These are phyloP conservation scores for Termitomyces sp. DNA, from an alignment of 768 basidiomycete genomes.

Conservation along the genomic window DNA sequence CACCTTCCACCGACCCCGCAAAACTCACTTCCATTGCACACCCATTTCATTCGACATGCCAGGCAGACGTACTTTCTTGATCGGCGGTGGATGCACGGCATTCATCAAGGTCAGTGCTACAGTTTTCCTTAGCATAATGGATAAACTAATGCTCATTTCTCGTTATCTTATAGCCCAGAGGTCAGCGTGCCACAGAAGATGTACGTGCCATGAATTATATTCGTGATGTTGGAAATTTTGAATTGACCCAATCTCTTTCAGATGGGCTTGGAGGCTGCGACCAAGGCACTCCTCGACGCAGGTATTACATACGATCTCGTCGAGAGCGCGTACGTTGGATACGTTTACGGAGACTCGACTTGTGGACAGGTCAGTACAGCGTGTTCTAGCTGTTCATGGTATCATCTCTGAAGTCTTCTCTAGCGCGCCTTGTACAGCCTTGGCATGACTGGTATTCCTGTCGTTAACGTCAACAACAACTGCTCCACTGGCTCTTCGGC, in stretches of 20 bases:
- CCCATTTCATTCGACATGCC: slow-evolving; percentile 22
- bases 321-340: slow-evolving; percentile 73
- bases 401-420: background rate
- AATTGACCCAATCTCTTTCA: slow-evolving; percentile 20
- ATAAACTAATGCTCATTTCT: background rate
- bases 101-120: slow-evolving; percentile 62
- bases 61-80: slow-evolving; percentile 54
- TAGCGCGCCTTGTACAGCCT: slow-evolving; percentile 80
- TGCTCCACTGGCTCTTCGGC: slow-evolving; percentile 82
- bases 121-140: background rate
- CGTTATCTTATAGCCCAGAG: slow-evolving; percentile 52
- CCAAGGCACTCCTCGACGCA: slow-evolving; percentile 84
- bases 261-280: slow-evolving; percentile 88
- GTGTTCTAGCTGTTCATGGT: background rate
- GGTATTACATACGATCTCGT: slow-evolving; percentile 67
- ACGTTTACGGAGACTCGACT: slow-evolving; percentile 79
- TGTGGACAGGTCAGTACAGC: slow-evolving; percentile 55
- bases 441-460: slow-evolving; percentile 79
- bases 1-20: background rate
- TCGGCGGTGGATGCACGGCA: slow-evolving; percentile 73
- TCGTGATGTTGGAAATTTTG: background rate
- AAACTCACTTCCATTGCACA: background rate
- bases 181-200: slow-evolving; percentile 65
- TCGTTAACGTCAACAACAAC: slow-evolving; percentile 86
- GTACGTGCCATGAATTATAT: slow-evolving; percentile 33